Base-by-base conservation (phyloP, 192 early-diverging fungal genomes). In the Linnemannia zychae region DNA sequence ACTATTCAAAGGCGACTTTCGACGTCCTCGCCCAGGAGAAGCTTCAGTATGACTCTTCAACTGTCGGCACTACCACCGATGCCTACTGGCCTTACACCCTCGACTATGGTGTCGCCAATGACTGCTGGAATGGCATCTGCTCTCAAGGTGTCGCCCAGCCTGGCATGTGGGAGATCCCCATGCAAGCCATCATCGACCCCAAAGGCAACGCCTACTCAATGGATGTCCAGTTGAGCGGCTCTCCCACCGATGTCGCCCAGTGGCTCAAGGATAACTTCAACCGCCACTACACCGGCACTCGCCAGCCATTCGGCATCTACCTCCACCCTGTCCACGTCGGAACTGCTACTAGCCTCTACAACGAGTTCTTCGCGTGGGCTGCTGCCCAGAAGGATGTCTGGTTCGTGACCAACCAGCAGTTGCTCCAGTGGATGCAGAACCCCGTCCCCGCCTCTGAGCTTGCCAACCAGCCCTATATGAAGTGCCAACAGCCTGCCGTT, bases 351-450 rank as follows among this genome's bases (percentile, higher is more conserved):
- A 40, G 48, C 7, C 60, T 86, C 16, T 87, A 92, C 47, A 78
- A 87, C 3, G 83, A 73, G 0, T 93, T 95, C 72, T 88, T 95
- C 48, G 72, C 88, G 50, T 92, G 88, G 53, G 88, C 89, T 31
- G 78, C 88, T 36, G 68, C 82, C 33, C 84, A 92, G 52, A 88
- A 90, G 18, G 91, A 95, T 86, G 92, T 93, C 31, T 95, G 93
- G 92, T 93, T 95, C 85, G 91, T 95, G 22, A 95, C 93, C 70
- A 90, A 89, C 72, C 87, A 90, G 44, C 94, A 95, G 76, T 60
- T 95, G 44, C 82, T 95, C 31, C 80, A 92, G 77, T 95, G 94
- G 90, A 95, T 95, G 93, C 80, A 95, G 88, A 95, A 95, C 87
- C 94, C 94, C 38, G 94, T 95, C 11, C 93, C 94, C 1, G 92